Evolutionary conservation across 306 rosid genomes (phyloP).

Genomic region (Fragaria iinumae): DNA sequence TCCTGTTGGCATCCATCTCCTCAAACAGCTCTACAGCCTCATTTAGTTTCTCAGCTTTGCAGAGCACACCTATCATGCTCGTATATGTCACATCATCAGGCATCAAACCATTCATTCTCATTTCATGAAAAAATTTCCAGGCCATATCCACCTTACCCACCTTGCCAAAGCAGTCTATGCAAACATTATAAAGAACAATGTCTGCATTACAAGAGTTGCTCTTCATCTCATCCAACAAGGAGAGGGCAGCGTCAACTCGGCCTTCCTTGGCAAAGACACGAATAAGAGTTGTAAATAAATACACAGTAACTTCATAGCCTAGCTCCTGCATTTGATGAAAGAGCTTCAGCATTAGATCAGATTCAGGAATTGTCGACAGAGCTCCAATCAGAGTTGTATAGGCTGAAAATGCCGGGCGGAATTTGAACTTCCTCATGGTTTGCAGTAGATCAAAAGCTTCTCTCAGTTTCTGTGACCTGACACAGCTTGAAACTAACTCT

Average conservation of each 20-base stretch:
- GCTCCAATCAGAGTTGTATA: slow-evolving; percentile 86
- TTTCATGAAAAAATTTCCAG: slow-evolving; percentile 96
- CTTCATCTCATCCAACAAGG: slow-evolving; percentile 92
- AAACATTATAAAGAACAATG: slow-evolving; percentile 83
- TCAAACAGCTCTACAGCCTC: slow-evolving; percentile 85
- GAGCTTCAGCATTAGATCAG: slow-evolving; percentile 63
- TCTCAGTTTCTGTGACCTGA: slow-evolving; percentile 49
- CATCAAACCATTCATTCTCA: slow-evolving; percentile 60
- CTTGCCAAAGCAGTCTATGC: slow-evolving; percentile 90
- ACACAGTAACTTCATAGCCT: slow-evolving; percentile 78
- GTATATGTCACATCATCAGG: slow-evolving; percentile 89
- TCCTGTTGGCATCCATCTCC: slow-evolving; percentile 63
- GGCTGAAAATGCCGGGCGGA: slow-evolving; percentile 91
- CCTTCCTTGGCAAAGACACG: slow-evolving; percentile 80
- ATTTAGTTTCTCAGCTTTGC: slow-evolving; percentile 68
- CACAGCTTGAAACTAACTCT: slow-evolving; percentile 57
- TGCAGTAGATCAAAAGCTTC: slow-evolving; percentile 67
- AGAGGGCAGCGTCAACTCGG: slow-evolving; percentile 77
- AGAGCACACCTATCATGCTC: slow-evolving; percentile 94
- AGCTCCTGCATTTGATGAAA: slow-evolving; percentile 91
- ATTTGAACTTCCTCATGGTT: slow-evolving; percentile 86
- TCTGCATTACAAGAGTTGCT: slow-evolving; percentile 68
- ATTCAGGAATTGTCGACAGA: slow-evolving; percentile 49
- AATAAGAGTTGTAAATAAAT: slow-evolving; percentile 84
- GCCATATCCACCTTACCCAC: slow-evolving; percentile 94